These are phyloP conservation scores for Rhizopogon salebrosus DNA, from an alignment of 768 basidiomycete species.

Conservation along the genomic window DNA sequence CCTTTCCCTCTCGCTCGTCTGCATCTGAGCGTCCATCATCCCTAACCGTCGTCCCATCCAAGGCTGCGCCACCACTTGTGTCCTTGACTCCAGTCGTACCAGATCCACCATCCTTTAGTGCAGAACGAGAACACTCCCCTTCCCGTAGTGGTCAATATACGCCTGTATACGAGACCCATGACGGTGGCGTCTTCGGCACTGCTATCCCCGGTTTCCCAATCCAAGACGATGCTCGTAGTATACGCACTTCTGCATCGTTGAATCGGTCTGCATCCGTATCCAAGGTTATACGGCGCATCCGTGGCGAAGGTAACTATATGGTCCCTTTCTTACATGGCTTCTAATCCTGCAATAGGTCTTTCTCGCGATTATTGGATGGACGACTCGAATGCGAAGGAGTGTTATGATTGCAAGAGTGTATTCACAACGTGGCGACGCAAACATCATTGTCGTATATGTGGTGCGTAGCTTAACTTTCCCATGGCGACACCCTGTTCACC, in stretches of 20 bases:
- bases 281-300: constrained; percentile 83
- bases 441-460: constrained; percentile 97
- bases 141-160: constrained; percentile 46
- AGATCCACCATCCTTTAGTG: constrained; percentile 64
- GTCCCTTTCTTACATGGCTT: constrained; percentile 1
- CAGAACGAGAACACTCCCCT: constrained; percentile 58
- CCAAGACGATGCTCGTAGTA: constrained; percentile 83
- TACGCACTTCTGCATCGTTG: constrained; percentile 66
- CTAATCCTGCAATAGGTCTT: constrained; percentile 45
- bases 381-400: constrained; percentile 92
- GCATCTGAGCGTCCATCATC: constrained; percentile 55
- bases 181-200: constrained; percentile 59
- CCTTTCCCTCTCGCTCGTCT: constrained; percentile 40
- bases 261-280: constrained; percentile 82
- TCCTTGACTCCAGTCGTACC: constrained; percentile 84
- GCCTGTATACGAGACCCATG: constrained; percentile 48
- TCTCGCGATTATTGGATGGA: constrained; percentile 99
- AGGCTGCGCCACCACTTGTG: constrained; percentile 75
- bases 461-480: constrained; percentile 34
- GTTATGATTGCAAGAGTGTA: constrained; percentile 90
- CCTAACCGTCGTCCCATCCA: constrained; percentile 44
- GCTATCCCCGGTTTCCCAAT: constrained; percentile 92
- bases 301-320: constrained; percentile 69
- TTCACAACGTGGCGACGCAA: constrained; percentile 94
- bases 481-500: not conserved